phyloP scores from a whole-genome alignment of 306 rosid species.

The Medicago truncatula region MtrunA17r5.0-ANR NC_053046.1:28119501-28120000 shows the following conservation, averaged over 20 bases:
- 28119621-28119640: conserved; percentile 20
- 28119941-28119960: too few relatives aligned
- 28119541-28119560: background rate
- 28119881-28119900: conserved; percentile 63
- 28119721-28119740: conserved; percentile 4
- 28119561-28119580: background rate
- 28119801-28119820: conserved; percentile 43
- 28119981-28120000: too few relatives aligned
- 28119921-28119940: conserved; percentile 27
- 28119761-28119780: background rate
- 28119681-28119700: background rate
- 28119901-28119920: conserved; percentile 78
- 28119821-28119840: conserved; percentile 76
- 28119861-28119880: conserved; percentile 66
- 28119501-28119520: background rate
- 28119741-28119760: background rate
- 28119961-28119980: too few relatives aligned
- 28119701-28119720: background rate
- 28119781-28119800: conserved; percentile 2
- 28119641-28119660: conserved; percentile 1
- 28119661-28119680: conserved; percentile 1
- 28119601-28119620: background rate
- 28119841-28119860: conserved; percentile 70
- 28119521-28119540: background rate
- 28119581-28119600: too few relatives aligned